phyloP scores from a whole-genome alignment of 2,329 filamentous ascomycete genomes.

The Epichloe sylvatica region DNA sequence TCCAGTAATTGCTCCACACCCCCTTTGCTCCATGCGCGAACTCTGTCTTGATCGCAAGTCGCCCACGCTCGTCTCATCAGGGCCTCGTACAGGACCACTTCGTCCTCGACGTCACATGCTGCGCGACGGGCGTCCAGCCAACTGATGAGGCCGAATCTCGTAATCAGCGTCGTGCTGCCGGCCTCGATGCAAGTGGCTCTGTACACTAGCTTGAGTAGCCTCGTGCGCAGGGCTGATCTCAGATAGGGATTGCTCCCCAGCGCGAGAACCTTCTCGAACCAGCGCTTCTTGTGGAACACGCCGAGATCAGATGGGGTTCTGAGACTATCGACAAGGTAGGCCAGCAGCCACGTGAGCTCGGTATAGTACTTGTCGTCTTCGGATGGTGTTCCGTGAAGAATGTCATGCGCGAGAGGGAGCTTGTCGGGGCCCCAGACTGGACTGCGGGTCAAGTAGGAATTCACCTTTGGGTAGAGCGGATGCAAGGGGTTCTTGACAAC shows the following conservation, averaged over 20 bases:
- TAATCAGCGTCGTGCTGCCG: constrained; percentile 69
- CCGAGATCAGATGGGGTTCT: constrained; percentile 44
- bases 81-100: constrained; percentile 34
- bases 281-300: constrained; percentile 44
- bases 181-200: constrained; percentile 52
- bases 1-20: constrained; percentile 21
- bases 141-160: constrained; percentile 56
- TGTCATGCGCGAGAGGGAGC: constrained; percentile 55
- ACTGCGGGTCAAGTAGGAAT: constrained; percentile 64
- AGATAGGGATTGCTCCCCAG: constrained; percentile 55
- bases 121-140: constrained; percentile 56
- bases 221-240: constrained; percentile 42
- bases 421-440: constrained; percentile 64
- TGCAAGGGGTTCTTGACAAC: constrained; percentile 67
- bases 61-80: constrained; percentile 47
- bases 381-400: constrained; percentile 51
- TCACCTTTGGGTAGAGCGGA: constrained; percentile 73
- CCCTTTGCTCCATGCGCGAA: constrained; percentile 51
- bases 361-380: constrained; percentile 59
- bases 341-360: constrained; percentile 62
- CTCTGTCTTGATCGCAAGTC: constrained; percentile 52
- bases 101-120: constrained; percentile 26
- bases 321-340: constrained; percentile 55
- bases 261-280: constrained; percentile 63
- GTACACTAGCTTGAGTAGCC: constrained; percentile 48